Evolutionary conservation across 1,139 yeast species (phyloP), one percentile per base, ranked within the genome.

Genomic region (Nakaseomyces glabratus): DNA sequence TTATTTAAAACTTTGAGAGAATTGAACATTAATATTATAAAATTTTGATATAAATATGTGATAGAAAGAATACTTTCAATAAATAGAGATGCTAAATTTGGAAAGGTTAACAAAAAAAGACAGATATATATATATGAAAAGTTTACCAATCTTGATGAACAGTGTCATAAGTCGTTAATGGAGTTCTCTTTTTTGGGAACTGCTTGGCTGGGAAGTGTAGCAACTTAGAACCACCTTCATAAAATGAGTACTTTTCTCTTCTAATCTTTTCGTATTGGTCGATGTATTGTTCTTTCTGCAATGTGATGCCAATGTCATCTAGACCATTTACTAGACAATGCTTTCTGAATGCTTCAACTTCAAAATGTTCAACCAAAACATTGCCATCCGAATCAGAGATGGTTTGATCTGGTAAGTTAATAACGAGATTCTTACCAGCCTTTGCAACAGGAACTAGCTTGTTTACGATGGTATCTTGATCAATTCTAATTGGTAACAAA

Each of bases 251-350:
- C 57, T 66, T 75, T 39, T 69, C 76, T 58, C 72, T 77, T 69
- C 98, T 82, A 45, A 64, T 62, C 21, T 63, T 71, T 66, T 90
- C 98, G 56, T 76, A 90, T 49, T 75, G 69, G 38, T 61, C 42
- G 47, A 90, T 90, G 60, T 57, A 74, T 37, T 74, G 73, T 63
- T 84, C 95, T 65, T 86, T 86, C 62, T 86, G 93, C 55, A 90
- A 66, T 35, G 98, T 90, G 55, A 90, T 73, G 28, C 97, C 97
- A 62, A 90, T 90, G 59, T 90, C 98, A 58, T 90, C 98, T 43
- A 90, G 76, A 42, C 98, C 98, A 48, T 90, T 85, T 40, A 88
- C 68, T 51, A 90, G 71, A 59, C 97, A 90, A 62, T 86, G 94
- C 66, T 88, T 88, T 69, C 96, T 80, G 71, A 86, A 90, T 29